Percentiles rank a stretch among this genome's conserved stretches.
phyloP scores from a whole-genome alignment of 1,284 basidiomycete species.

The Albatrellus sp. region DNA sequence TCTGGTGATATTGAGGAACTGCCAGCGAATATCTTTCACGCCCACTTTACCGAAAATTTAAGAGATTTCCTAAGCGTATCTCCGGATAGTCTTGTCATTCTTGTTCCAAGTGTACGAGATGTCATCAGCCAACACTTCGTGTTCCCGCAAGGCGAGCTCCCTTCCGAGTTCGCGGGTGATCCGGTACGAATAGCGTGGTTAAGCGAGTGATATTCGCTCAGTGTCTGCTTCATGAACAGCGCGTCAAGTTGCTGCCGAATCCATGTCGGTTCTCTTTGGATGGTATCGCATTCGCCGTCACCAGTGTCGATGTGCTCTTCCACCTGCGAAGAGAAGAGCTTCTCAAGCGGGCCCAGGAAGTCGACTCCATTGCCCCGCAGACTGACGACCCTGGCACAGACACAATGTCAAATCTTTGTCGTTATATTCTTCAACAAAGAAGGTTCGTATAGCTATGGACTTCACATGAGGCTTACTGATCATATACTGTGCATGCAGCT shows the following conservation, averaged over 20 bases:
- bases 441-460: constrained; percentile 33
- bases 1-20: constrained; percentile 56
- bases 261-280: constrained; percentile 81
- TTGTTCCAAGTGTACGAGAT: constrained; percentile 80
- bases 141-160: constrained; percentile 78
- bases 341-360: constrained; percentile 57
- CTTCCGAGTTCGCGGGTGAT: constrained; percentile 29
- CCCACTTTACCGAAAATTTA: constrained; percentile 53
- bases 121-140: constrained; percentile 71
- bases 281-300: constrained; percentile 67
- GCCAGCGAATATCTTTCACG: constrained; percentile 60
- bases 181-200: constrained; percentile 23
- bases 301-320: constrained; percentile 80
- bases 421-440: constrained; percentile 78
- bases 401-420: constrained; percentile 65
- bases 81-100: constrained; percentile 57
- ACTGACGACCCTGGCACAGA: constrained; percentile 46
- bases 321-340: constrained; percentile 82
- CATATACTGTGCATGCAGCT: constrained; percentile 31
- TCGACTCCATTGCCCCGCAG: constrained; percentile 35
- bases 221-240: constrained; percentile 25
- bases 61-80: constrained; percentile 45
- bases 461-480: no score
- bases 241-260: constrained; percentile 76
- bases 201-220: background rate